Base-by-base conservation (phyloP, 176 grass and related monocot species). In the Musa beccarii region DNA sequence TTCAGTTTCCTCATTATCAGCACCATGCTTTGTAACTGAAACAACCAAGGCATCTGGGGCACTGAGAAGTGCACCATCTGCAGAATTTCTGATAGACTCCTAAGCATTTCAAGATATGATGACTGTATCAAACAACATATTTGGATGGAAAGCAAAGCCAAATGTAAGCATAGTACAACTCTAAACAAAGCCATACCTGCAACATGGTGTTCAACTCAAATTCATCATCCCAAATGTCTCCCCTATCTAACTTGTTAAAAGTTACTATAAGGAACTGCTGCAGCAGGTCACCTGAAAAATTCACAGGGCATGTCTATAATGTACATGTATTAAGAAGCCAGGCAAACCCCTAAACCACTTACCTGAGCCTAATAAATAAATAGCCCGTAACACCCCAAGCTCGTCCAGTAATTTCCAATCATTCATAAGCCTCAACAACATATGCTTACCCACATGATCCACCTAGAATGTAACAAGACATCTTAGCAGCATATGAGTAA, bases 341-440 rank as follows among this genome's bases (percentile, higher is more conserved):
- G 12, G 10, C 2, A 2, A 52, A 54, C 22, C 26, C 15, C 26
- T 2, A 20, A 66, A 10, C 13, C 25, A 26, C 69, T 78, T 72
- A 93, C 94, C 94, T 82, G 94, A 98, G n/a, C 94, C 94, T 83
- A 98, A 80, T 78, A 98, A 87, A 89, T 87, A 98, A 71, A 98
- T 89, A 80, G 86, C 84, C 76, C 82, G 94, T 73, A 98, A 81
- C n/a, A 98, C 85, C 89, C 88, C 83, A 28, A 93, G 82, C 82
- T 91, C 90, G 22, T 98, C 90, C 84, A 98, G 91, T 83, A 96
- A 89, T 91, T 84, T 92, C 94, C 94, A 98, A 69, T 86, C 90
- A 61, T 82, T 84, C 90, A 91, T 89, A 73, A 98, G 78, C 75
- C 89, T 98, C 23, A 64, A 81, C 51, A 98, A 79, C 79, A 98